Base-by-base conservation (phyloP, 371 early-diverging fungal species). In the Umbelopsis sp. region DNA sequence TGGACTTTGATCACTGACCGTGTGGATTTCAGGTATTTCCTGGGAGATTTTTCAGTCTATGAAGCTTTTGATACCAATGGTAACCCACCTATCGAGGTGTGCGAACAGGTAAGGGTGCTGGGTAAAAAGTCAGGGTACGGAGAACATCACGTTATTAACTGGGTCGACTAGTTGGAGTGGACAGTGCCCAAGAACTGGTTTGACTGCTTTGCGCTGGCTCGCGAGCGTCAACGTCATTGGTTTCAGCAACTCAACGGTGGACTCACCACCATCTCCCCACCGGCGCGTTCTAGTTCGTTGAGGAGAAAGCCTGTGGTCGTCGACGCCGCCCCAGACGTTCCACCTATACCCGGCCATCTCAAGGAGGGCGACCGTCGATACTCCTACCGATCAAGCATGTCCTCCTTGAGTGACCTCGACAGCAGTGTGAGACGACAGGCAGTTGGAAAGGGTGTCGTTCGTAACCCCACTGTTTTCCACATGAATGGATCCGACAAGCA, bases 61-160 rank as follows among this genome's bases (percentile, higher is more conserved):
- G 52, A 50, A 53, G 50, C 67, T 20, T 67, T 67, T 38, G 67
- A 67, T 22, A 44, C 52, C 32, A 29, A 44, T 67, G 67, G 67
- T 18, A 67, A 67, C 22, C 67, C 67, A 32, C 67, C 53, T 11
- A 50, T 67, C 18, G 53, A 67, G n/a, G 51, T 67, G 16, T 67
- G 67, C 37, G 41, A 50, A 44, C 50, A 67, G 50, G 52, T 38
- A 41, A 35, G 35, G 25, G 35, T 41, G 41, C 41, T 7, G 38
- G 10, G 38, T 0, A 29, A 29, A 29, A 29, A 29, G 29, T 29
- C 29, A 29, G 29, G 29, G 29, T 29, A 29, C 29, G 29, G 29
- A 29, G 29, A 29, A 29, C 29, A 29, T 29, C 29, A 29, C 29
- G 3, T 41, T 41, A 41, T 41, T 41, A 41, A 41, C 41, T 41